A percentile compares a stretch with the other conserved stretches of the same genome.
phyloP scores from a whole-genome alignment of 768 basidiomycete genomes.

The Boletus edulis region DNA sequence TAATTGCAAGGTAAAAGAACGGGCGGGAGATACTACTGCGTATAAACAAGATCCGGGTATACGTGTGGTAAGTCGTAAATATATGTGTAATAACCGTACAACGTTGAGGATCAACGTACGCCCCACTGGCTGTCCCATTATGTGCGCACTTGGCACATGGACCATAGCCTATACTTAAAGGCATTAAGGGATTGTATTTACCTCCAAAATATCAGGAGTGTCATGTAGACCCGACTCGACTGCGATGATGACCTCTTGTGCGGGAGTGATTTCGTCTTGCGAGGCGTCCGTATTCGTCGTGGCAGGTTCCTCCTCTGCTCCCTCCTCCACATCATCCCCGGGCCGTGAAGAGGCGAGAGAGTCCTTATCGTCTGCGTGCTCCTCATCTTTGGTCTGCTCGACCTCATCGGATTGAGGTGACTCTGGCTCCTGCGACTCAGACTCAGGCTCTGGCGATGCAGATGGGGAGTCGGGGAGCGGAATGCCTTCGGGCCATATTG shows the following conservation, averaged over 20 bases:
- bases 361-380: conserved; percentile 10
- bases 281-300: background rate
- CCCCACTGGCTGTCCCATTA: no score
- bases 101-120: background rate
- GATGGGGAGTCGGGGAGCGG: conserved; percentile 40
- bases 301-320: conserved; percentile 2
- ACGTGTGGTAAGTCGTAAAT: conserved; percentile 8
- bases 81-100: conserved; percentile 6
- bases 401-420: background rate
- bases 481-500: conserved; percentile 30
- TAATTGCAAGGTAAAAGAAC: no score
- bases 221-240: conserved; percentile 7
- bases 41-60: conserved; percentile 25
- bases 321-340: conserved; percentile 1
- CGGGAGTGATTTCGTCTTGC: conserved; percentile 4
- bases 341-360: conserved; percentile 25
- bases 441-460: conserved; percentile 19
- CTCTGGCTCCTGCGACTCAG: conserved; percentile 6
- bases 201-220: conserved; percentile 17
- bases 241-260: conserved; percentile 1
- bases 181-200: conserved; percentile 1
- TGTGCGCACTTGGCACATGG: no score
- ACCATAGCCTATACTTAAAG: conserved; percentile 25
- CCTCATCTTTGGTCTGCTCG: conserved; percentile 14
- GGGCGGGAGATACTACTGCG: background rate